Conservation (phyloP, 441 rosid species). For the Geranium incanum region DNA sequence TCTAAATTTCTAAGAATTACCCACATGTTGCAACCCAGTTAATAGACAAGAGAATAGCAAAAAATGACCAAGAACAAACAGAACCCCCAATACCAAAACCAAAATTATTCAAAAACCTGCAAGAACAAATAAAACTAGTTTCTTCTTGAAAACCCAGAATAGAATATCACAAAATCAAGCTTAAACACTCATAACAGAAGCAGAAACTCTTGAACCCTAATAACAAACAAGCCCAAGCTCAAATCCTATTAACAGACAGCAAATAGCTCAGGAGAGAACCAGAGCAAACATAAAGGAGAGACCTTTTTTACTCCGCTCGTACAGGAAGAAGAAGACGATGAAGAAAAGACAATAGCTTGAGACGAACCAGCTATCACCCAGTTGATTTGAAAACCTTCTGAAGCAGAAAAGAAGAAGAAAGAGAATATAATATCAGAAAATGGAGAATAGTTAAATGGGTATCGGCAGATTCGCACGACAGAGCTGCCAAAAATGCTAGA, state of each 20-base stretch:
- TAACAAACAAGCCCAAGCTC: not conserved
- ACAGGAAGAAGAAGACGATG: too few species aligned
- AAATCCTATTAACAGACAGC: not conserved
- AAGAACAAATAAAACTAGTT: not conserved
- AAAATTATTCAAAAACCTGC: not conserved
- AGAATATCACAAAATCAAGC: not conserved
- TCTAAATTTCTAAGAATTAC: not conserved
- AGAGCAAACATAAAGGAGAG: not conserved
- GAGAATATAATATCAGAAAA: not conserved
- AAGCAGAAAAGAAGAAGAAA: not conserved
- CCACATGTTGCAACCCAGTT: conserved; percentile 3
- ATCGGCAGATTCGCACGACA: conserved; percentile 3
- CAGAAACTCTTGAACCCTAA: not conserved
- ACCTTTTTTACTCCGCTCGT: too few species aligned
- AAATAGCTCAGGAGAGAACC: not conserved
- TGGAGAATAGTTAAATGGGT: conserved; percentile 5
- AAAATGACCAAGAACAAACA: not conserved
- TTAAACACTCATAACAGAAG: not conserved
- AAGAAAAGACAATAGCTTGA: not conserved
- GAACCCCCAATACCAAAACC: not conserved
- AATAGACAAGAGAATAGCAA: not conserved
- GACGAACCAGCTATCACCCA: not conserved
- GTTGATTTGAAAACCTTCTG: conserved; percentile 3
- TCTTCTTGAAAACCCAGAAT: not conserved
- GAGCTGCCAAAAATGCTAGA: not conserved